These are phyloP conservation scores for Tetracentron sinense DNA, from an alignment of 164 flowering plant genomes.

Conservation along the genomic window DNA sequence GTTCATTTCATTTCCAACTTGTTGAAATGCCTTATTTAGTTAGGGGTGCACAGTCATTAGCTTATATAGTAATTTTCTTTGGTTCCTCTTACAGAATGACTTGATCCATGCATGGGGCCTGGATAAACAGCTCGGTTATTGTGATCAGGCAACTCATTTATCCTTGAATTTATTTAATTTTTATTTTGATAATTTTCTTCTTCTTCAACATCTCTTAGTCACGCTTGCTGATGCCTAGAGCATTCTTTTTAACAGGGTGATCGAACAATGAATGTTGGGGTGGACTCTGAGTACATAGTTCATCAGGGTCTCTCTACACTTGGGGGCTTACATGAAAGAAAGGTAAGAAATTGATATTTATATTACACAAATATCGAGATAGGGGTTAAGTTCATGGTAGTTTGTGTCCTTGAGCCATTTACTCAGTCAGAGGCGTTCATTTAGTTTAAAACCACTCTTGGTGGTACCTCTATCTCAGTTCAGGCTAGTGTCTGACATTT, in stretches of 20 bases:
- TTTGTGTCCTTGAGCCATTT: too few relatives aligned
- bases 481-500: too few relatives aligned
- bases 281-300: slow-evolving; percentile 74
- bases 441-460: too few relatives aligned
- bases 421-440: too few relatives aligned
- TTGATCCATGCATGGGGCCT: slow-evolving; percentile 97
- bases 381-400: not conserved
- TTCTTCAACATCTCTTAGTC: not conserved
- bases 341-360: slow-evolving; percentile 24
- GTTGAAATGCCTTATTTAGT: not conserved
- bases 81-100: slow-evolving; percentile 61
- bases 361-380: not conserved
- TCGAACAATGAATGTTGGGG: slow-evolving; percentile 70
- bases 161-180: too few relatives aligned
- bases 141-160: slow-evolving; percentile 83
- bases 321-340: slow-evolving; percentile 39
- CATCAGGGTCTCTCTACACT: slow-evolving; percentile 80
- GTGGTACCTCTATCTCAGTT: too few relatives aligned
- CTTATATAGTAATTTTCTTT: not conserved
- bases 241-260: slow-evolving; percentile 59
- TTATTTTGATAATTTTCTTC: not conserved
- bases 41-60: not conserved
- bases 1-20: not conserved
- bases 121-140: slow-evolving; percentile 84
- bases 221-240: not conserved